phyloP scores from a whole-genome alignment of 2,329 filamentous ascomycete species.

The Fusarium robinianum region DNA sequence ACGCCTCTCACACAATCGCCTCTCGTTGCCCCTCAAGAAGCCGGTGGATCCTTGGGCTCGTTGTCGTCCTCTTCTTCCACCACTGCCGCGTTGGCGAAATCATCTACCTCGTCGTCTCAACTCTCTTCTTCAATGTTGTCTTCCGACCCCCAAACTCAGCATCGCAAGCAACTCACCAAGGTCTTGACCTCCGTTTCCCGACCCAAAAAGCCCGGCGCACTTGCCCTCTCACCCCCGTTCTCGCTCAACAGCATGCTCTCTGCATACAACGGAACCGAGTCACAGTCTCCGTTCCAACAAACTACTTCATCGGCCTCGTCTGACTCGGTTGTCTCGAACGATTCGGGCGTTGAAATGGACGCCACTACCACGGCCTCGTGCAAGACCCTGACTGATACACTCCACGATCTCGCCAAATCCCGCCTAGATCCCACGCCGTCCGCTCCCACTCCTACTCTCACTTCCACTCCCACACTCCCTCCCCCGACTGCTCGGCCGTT shows the following conservation, averaged over 20 bases:
- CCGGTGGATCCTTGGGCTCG: slow-evolving; percentile 35
- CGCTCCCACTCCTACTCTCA: slow-evolving; percentile 27
- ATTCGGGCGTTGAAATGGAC: slow-evolving; percentile 21
- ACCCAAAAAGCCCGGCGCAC: slow-evolving; percentile 64
- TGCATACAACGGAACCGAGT: slow-evolving; percentile 44
- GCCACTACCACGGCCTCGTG: slow-evolving; percentile 52
- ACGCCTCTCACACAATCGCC: slow-evolving; percentile 23
- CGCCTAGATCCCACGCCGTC: slow-evolving; percentile 40
- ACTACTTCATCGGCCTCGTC: slow-evolving; percentile 10
- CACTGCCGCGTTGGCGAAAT: slow-evolving; percentile 3
- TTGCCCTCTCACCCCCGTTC: slow-evolving; percentile 52
- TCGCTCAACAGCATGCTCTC: slow-evolving; percentile 57
- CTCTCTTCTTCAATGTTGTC: slow-evolving; percentile 9
- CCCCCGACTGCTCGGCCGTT: not conserved
- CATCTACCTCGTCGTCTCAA: slow-evolving; percentile 10
- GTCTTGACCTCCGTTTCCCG: slow-evolving; percentile 71
- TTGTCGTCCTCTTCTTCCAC: not conserved
- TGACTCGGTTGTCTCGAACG: slow-evolving; percentile 1
- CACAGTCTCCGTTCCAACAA: slow-evolving; percentile 38
- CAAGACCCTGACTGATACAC: slow-evolving; percentile 66
- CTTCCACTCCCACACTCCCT: slow-evolving; percentile 15
- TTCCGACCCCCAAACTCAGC: slow-evolving; percentile 39
- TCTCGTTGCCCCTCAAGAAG: slow-evolving; percentile 15
- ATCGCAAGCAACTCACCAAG: slow-evolving; percentile 72
- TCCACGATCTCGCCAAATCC: slow-evolving; percentile 57